Conservation (phyloP, 2,329 filamentous ascomycete species). For the Penicillium rolfsii region DNA sequence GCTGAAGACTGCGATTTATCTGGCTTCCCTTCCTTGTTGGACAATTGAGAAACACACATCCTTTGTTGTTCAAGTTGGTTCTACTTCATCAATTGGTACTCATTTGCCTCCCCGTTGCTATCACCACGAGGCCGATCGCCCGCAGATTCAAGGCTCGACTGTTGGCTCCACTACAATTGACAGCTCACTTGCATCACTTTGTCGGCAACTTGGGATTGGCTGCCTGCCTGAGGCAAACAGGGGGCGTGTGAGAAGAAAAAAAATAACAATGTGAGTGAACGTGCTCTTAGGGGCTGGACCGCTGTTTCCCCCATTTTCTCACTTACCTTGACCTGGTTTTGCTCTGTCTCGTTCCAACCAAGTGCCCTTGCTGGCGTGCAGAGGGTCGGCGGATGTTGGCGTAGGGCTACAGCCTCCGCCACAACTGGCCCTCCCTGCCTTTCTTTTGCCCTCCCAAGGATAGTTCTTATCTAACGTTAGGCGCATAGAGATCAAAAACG, state of each 20-base stretch:
- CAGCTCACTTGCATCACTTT: conserved; percentile 36
- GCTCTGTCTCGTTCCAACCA: not conserved
- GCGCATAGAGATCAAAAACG: conserved; percentile 9
- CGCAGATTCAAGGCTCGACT: conserved; percentile 27
- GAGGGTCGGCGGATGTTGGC: not conserved
- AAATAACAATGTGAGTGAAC: conserved; percentile 17
- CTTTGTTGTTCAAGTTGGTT: not conserved
- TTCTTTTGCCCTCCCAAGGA: not conserved
- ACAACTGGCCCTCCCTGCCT: conserved; percentile 4
- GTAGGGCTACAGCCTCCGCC: conserved; percentile 3
- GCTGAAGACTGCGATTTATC: not conserved
- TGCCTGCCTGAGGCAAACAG: conserved; percentile 34
- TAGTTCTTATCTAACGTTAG: conserved; percentile 23
- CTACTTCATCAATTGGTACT: not conserved
- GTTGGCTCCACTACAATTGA: conserved; percentile 32
- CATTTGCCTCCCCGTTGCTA: not conserved
- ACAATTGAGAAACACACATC: not conserved
- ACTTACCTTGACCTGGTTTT: not conserved
- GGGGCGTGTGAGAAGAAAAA: conserved; percentile 14
- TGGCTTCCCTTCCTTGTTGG: not conserved
- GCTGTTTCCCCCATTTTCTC: not conserved
- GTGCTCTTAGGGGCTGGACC: not conserved
- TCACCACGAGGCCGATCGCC: conserved; percentile 29
- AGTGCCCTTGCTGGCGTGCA: not conserved
- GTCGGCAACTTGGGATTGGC: conserved; percentile 30